Percentiles rank a stretch among this genome's conserved stretches.
Evolutionary conservation across 2,329 filamentous ascomycete genomes (phyloP).

Genomic region (Colletotrichum destructivum): DNA sequence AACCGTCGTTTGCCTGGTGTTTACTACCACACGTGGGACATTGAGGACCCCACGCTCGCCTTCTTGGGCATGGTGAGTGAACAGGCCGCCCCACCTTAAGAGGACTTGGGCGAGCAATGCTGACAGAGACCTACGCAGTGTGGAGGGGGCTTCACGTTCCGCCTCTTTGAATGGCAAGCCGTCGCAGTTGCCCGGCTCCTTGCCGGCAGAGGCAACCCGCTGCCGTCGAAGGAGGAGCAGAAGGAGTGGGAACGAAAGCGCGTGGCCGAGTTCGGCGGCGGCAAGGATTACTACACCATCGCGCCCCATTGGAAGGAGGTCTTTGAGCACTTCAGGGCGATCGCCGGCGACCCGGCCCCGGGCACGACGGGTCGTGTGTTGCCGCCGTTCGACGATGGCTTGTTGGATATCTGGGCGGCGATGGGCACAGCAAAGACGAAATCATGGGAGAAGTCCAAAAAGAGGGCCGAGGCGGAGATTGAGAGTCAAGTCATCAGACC

Average conservation of each 20-base stretch:
- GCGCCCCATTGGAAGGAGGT: constrained; percentile 55
- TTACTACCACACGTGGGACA: constrained; percentile 55
- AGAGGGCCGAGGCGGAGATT: constrained; percentile 47
- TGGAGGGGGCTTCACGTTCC: constrained; percentile 55
- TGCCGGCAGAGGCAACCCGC: constrained; percentile 48
- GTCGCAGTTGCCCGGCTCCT: constrained; percentile 54
- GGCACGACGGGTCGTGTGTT: constrained; percentile 56
- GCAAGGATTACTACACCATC: constrained; percentile 53
- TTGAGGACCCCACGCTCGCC: constrained; percentile 52
- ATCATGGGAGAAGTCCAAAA: constrained; percentile 48
- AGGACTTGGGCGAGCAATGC: background rate
- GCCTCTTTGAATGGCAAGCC: constrained; percentile 57
- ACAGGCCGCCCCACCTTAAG: too few relatives aligned
- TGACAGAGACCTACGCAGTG: constrained; percentile 44
- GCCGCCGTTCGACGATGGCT: constrained; percentile 58
- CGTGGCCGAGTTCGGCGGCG: constrained; percentile 48
- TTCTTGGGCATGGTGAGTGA: constrained; percentile 54
- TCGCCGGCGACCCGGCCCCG: constrained; percentile 59
- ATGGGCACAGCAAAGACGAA: constrained; percentile 50
- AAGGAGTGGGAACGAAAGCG: constrained; percentile 51
- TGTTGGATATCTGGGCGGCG: constrained; percentile 52
- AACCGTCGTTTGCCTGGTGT: constrained; percentile 52
- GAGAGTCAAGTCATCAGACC: constrained; percentile 10
- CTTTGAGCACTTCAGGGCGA: constrained; percentile 55
- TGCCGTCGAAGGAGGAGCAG: constrained; percentile 50